A percentile compares a stretch with the other conserved stretches of the same genome.
These are phyloP conservation scores for Cladosporium sp. DNA, from an alignment of 2,329 filamentous ascomycete genomes.

Conservation along the genomic window DNA sequence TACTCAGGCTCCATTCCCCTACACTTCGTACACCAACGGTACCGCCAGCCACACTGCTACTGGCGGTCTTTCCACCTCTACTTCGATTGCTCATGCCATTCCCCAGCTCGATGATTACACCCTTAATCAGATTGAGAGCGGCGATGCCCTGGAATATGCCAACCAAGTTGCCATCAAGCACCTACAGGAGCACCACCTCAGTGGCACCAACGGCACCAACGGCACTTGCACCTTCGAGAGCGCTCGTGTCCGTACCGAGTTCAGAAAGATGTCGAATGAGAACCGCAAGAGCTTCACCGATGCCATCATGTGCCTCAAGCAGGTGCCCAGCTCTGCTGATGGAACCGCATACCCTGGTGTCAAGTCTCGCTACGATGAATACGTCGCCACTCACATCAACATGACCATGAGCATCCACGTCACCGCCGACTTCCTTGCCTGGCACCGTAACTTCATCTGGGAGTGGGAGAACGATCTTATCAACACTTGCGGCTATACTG, in stretches of 20 bases:
- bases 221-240: slow-evolving; percentile 15
- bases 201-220: not conserved
- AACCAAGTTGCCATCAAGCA: not conserved
- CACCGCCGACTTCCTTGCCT: slow-evolving; percentile 30
- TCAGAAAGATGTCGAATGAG: slow-evolving; percentile 12
- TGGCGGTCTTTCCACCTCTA: not conserved
- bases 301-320: slow-evolving; percentile 18
- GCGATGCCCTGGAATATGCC: not conserved
- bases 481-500: slow-evolving; percentile 36
- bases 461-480: slow-evolving; percentile 35
- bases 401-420: slow-evolving; percentile 20
- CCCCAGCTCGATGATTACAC: slow-evolving; percentile 2
- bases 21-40: slow-evolving; percentile 6
- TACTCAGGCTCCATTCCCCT: not conserved
- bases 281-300: slow-evolving; percentile 16
- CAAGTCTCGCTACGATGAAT: slow-evolving; percentile 20
- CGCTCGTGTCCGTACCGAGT: slow-evolving; percentile 12
- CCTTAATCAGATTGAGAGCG: not conserved
- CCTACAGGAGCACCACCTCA: not conserved
- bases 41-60: slow-evolving; percentile 1
- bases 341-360: slow-evolving; percentile 15
- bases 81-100: not conserved
- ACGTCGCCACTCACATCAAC: slow-evolving; percentile 17
- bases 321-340: slow-evolving; percentile 5
- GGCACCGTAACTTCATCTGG: slow-evolving; percentile 37